phyloP scores from a whole-genome alignment of 257 asterid species.

The Sherardia arvensis region DNA sequence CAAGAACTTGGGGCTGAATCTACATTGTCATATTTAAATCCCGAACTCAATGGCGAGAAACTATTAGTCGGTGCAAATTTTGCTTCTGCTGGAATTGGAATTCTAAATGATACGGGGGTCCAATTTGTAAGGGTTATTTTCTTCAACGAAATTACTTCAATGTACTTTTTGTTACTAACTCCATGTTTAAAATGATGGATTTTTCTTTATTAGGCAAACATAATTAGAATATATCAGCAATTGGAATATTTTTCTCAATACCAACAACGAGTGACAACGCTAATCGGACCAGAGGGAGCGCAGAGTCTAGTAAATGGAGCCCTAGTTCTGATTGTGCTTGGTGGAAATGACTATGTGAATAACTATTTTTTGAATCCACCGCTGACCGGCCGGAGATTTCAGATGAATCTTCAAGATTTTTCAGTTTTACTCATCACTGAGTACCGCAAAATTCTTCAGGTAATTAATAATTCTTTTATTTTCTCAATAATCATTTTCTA shows the following conservation, averaged over 20 bases:
- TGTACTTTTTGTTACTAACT: neutral
- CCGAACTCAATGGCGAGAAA: slow-evolving; percentile 43
- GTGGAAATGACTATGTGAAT: slow-evolving; percentile 79
- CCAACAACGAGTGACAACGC: slow-evolving; percentile 36
- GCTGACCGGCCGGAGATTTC: slow-evolving; percentile 34
- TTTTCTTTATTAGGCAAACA: slow-evolving; percentile 31
- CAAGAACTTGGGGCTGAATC: slow-evolving; percentile 65
- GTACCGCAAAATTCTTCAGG: slow-evolving; percentile 47
- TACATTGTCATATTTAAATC: slow-evolving; percentile 59
- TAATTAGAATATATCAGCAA: slow-evolving; percentile 40
- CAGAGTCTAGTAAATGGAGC: slow-evolving; percentile 41
- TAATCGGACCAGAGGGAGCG: slow-evolving; percentile 38
- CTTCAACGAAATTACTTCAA: neutral
- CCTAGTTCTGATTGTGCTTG: slow-evolving; percentile 55
- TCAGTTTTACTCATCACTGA: slow-evolving; percentile 41
- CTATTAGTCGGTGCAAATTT: slow-evolving; percentile 79
- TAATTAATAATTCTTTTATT: slow-evolving; percentile 4
- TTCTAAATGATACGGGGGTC: slow-evolving; percentile 70
- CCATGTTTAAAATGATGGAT: neutral
- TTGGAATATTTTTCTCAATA: slow-evolving; percentile 29
- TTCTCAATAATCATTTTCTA: no score
- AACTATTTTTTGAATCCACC: slow-evolving; percentile 59
- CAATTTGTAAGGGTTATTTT: slow-evolving; percentile 51
- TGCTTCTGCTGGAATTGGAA: slow-evolving; percentile 85
- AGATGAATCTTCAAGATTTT: slow-evolving; percentile 35